Evolutionary conservation across 2,329 filamentous ascomycete genomes (phyloP), one percentile per base, ranked within the genome.

Genomic region (Epichloe glyceriae): DNA sequence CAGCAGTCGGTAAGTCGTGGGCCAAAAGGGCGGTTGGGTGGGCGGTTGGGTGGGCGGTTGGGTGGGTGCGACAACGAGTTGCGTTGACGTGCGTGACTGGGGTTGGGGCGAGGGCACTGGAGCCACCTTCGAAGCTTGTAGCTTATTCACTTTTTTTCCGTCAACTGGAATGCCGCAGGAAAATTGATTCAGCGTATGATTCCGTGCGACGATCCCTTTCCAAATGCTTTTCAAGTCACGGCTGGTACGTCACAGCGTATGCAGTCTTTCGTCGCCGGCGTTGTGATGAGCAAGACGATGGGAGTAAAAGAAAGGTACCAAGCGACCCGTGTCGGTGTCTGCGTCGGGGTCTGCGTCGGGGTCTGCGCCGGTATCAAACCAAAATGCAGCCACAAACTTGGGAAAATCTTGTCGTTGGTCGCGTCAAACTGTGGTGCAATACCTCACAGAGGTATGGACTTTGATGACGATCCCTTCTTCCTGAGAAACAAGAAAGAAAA

Each of bases 401-500:
- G 17, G 5, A 15, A 22, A 12, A 22, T 42, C 19, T 42, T 26
- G 2, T 17, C 40, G 40, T 12, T 42, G 34, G 34, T 4, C 15
- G 39, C 12, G 35, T 14, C 14, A 20, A 30, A 30, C 20, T 30
- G 19, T 34, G 10, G 12, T 15, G 35, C n/a, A 34, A 46, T 33
- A 33, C 44, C 44, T 51, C 44, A 6, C 49, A 47, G 49, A 47
- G 44, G 38, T 51, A 42, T 50, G 38, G 19, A 34, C 30, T 43
- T 26, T 44, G 37, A 26, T 47, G 49, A 42, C 39, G 43, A 51
- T 47, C 26, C 19, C 49, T 17, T 38, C 17, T 39, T 30, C 19
- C 20, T 10, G 19, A 40, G 35, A n/a, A n/a, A 26, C 34, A 39
- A 47, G 20, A 22, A 47, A 19, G 20, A 22, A 11, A 11, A 12